phyloP scores from a whole-genome alignment of 768 basidiomycete species.

The Termitomyces sp. region DNA sequence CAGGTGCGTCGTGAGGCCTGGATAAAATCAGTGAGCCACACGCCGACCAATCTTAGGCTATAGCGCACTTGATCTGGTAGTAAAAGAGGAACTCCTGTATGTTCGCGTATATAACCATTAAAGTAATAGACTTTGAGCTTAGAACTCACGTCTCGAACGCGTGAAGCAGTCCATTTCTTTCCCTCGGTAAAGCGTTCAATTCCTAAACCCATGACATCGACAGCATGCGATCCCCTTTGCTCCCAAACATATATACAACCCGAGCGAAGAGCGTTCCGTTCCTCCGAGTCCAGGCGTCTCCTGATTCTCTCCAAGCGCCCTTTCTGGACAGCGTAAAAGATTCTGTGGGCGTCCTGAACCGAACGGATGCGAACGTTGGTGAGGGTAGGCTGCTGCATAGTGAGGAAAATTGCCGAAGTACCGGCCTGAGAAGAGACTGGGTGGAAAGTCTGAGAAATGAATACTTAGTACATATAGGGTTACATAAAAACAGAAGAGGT shows the following conservation, averaged over 20 bases:
- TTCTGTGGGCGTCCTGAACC: slow-evolving; percentile 72
- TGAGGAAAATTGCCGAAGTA: not conserved
- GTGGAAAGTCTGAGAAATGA: not conserved
- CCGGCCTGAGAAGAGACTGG: not conserved
- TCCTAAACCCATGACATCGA: slow-evolving; percentile 71
- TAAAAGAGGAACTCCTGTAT: slow-evolving; percentile 79
- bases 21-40: not conserved
- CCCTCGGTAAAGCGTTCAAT: slow-evolving; percentile 87
- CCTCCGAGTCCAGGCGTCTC: slow-evolving; percentile 72
- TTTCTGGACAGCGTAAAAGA: slow-evolving; percentile 67
- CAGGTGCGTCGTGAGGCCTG: slow-evolving; percentile 4
- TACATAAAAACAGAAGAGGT: not conserved
- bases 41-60: slow-evolving; percentile 20
- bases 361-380: slow-evolving; percentile 70
- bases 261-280: slow-evolving; percentile 51
- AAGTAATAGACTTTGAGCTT: not conserved
- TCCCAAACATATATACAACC: slow-evolving; percentile 70
- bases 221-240: slow-evolving; percentile 62
- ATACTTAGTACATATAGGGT: slow-evolving; percentile 6
- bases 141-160: slow-evolving; percentile 68
- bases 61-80: slow-evolving; percentile 63
- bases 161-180: slow-evolving; percentile 75
- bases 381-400: slow-evolving; percentile 65
- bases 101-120: slow-evolving; percentile 3
- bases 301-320: slow-evolving; percentile 67